Evolutionary conservation across 768 basidiomycete species (phyloP), one percentile per base, ranked within the genome.

Genomic region (Ramaria rubella): DNA sequence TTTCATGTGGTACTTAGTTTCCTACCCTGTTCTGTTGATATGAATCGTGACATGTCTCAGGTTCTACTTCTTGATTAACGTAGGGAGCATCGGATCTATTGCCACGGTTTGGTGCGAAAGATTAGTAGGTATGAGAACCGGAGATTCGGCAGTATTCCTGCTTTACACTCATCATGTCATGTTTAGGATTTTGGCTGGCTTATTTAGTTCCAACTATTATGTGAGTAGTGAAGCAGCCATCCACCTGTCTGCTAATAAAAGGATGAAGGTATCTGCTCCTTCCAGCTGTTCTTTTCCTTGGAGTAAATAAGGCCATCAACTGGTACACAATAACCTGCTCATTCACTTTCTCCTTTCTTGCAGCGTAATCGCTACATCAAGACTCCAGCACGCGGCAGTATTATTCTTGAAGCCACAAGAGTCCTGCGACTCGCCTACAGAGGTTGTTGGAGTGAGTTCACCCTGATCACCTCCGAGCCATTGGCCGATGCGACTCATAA

Each of bases 311-410:
- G 12, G 5, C 2, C 12, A 5, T 21, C 29, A 12, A 17, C 4
- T 7, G 5, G 15, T n/a, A 14, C 31, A 17, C 14, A 36, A 33
- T 5, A 5, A 52, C 51, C 38, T 11, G 33, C 15, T 15, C n/a
- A 30, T 52, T 31, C 26, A n/a, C 33, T 38, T 19, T 15, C 8
- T 31, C 40, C 52, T 23, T 21, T 29, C 9, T 12, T 19, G 15
- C 29, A 55, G 54, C 73, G 78, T 19, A 79, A 80, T 51, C 76
- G 75, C 12, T 87, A 87, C 62, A 64, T 69, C 3, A 70, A 69
- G 8, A 77, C 82, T 1, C 81, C 83, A 7, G 85, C 86, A 2
- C 77, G 75, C 0, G 85, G 86, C 17, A 86, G 82, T 8, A 79
- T 87, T 24, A 71, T 87, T 7, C 72, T 73, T 0, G 75, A 80